Conservation (phyloP, 2,329 filamentous ascomycete species). For the Penicillium digitatum region DNA sequence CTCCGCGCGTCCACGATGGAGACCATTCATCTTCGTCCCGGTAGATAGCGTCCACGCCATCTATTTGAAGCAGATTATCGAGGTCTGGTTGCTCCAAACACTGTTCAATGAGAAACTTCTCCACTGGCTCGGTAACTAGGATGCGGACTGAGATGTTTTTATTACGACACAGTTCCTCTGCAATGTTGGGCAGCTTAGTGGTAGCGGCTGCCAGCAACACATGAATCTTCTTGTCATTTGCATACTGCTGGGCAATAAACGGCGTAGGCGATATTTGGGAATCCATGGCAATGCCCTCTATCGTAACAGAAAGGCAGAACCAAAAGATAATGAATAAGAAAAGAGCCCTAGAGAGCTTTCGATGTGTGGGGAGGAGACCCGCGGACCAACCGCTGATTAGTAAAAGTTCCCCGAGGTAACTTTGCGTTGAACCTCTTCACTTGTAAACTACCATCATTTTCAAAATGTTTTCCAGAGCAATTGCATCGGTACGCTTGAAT, state of each 20-base stretch:
- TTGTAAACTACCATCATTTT: constrained; percentile 5
- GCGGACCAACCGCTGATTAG: constrained; percentile 16
- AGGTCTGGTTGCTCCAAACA: constrained; percentile 71
- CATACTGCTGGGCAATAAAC: constrained; percentile 18
- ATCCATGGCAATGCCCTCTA: constrained; percentile 2
- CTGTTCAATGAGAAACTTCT: constrained; percentile 72
- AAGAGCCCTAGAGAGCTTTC: neutral
- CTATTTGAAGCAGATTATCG: constrained; percentile 54
- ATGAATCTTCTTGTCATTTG: constrained; percentile 27
- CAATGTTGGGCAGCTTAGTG: constrained; percentile 73
- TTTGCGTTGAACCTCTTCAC: neutral
- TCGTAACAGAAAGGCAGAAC: neutral
- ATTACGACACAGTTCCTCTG: constrained; percentile 45
- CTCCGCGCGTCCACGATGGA: constrained; percentile 70
- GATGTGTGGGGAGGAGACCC: constrained; percentile 11
- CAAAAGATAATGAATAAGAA: neutral
- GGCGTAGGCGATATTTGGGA: neutral
- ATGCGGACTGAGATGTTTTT: constrained; percentile 71
- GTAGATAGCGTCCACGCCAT: constrained; percentile 77
- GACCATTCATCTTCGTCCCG: constrained; percentile 82
- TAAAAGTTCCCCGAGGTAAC: constrained; percentile 6
- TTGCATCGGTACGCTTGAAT: constrained; percentile 16
- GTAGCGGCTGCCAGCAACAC: constrained; percentile 67
- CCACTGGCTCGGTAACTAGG: constrained; percentile 69
- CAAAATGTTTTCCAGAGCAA: constrained; percentile 29